phyloP scores from a whole-genome alignment of 108 stramenopile genomes.

The Skeletonema marinoi region DNA sequence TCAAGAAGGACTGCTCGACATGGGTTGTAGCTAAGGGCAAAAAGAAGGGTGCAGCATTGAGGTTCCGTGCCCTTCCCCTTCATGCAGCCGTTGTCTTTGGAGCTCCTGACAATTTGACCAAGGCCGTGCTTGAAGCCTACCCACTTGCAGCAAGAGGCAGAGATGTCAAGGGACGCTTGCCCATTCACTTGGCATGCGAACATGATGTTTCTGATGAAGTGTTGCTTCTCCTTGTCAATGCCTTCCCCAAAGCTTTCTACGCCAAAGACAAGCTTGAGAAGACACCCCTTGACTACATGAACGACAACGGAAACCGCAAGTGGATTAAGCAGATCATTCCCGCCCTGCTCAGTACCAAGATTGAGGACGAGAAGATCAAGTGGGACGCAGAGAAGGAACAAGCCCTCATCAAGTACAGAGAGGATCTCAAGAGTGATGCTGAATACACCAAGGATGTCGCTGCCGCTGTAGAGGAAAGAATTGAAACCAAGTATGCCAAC shows the following conservation, averaged over 20 bases:
- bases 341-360: conserved; percentile 21
- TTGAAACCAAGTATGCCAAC: conserved; percentile 13
- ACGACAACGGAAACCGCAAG: conserved; percentile 18
- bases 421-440: conserved; percentile 15
- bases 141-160: conserved; percentile 34
- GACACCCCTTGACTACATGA: conserved; percentile 41
- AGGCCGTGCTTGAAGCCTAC: conserved; percentile 37
- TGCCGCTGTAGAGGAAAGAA: conserved; percentile 10
- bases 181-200: conserved; percentile 42
- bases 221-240: conserved; percentile 16
- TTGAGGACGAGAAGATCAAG: conserved; percentile 38
- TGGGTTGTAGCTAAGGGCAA: conserved; percentile 41
- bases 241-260: conserved; percentile 42
- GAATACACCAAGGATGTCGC: conserved; percentile 22
- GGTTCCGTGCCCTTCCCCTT: conserved; percentile 45
- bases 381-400: conserved; percentile 21
- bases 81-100: conserved; percentile 50
- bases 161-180: conserved; percentile 45
- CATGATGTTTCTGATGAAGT: conserved; percentile 33
- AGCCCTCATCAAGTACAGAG: conserved; percentile 16
- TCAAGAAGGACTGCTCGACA: conserved; percentile 42
- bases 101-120: conserved; percentile 30
- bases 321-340: conserved; percentile 24
- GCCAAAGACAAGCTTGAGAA: conserved; percentile 38
- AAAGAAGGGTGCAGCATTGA: conserved; percentile 18